These are phyloP conservation scores for Pseudogymnoascus sp. DNA, from an alignment of 2,329 filamentous ascomycete species.

Conservation along the genomic window DNA sequence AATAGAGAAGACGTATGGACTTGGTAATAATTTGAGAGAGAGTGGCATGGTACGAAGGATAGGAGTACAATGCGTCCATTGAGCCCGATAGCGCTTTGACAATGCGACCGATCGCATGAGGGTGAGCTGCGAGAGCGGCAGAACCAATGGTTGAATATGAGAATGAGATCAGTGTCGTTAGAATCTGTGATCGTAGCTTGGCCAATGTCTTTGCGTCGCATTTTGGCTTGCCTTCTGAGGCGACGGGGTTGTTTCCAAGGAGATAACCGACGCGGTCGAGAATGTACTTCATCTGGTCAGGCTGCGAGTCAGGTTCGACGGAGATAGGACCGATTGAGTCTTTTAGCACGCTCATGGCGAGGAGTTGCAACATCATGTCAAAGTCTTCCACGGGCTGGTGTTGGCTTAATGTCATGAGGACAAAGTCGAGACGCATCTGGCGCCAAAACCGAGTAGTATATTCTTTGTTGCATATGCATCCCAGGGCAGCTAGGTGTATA, in stretches of 20 bases:
- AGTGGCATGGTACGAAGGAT: conserved; percentile 22
- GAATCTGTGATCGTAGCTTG: conserved; percentile 28
- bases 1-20: conserved; percentile 53
- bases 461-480: conserved; percentile 41
- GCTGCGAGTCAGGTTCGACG: conserved; percentile 35
- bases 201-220: conserved; percentile 20
- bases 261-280: conserved; percentile 34
- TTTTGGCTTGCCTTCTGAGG: conserved; percentile 20
- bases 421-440: conserved; percentile 57
- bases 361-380: conserved; percentile 54
- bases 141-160: conserved; percentile 56
- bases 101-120: conserved; percentile 64
- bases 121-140: conserved; percentile 59
- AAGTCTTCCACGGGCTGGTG: conserved; percentile 60
- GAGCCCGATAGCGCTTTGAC: conserved; percentile 70
- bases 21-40: conserved; percentile 47
- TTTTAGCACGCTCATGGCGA: conserved; percentile 58
- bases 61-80: conserved; percentile 53
- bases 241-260: conserved; percentile 37
- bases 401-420: conserved; percentile 59
- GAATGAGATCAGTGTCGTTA: conserved; percentile 54
- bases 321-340: conserved; percentile 60
- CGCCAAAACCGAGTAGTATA: conserved; percentile 43
- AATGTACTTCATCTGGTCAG: conserved; percentile 33
- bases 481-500: conserved; percentile 56